Evolutionary conservation across 2,329 filamentous ascomycete species (phyloP), one percentile per base, ranked within the genome.

Genomic region (Pseudogymnoascus sp.): DNA sequence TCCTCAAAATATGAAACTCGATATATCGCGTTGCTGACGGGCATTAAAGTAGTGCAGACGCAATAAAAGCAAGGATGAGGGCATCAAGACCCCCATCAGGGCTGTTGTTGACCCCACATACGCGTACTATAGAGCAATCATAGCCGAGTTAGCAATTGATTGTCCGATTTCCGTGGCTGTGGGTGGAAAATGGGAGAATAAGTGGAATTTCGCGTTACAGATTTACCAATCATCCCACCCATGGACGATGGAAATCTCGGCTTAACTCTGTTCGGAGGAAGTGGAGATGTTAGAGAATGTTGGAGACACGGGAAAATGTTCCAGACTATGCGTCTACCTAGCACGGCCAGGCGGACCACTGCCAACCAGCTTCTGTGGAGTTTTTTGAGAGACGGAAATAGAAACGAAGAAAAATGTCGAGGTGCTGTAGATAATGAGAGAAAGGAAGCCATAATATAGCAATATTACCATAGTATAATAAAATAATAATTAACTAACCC

Each of bases 251-350:
- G 11, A 56, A 56, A 19, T 19, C 16, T 19, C 50, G 50, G 50
- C 16, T 56, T 56, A 56, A 56, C 50, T 56, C 4, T 22, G 28
- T 56, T 56, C 2, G 50, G 50, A 33, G 50, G 11, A 14, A 14
- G 50, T 56, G 50, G 50, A 56, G 50, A 56, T 56, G 50, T 56
- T 56, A 56, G 50, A 56, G 50, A 31, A 53, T 53, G 46, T 33
- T 56, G 46, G 46, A 56, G 46, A 56, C 26, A 33, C 26, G 46
- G 46, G n/a, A 56, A 56, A 24, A 56, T 56, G 46, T 56, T 56
- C 46, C 46, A 56, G 46, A 33, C 46, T 19, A 56, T 19, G 46
- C 26, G 26, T 33, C 8, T 33, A 12, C 16, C 14, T 56, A 56
- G 50, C 46, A 56, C 26, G 26, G 46, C 46, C 46, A 19, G n/a